phyloP scores from a whole-genome alignment of 2,329 filamentous ascomycete species.

The Dactylella cylindrospora region DNA sequence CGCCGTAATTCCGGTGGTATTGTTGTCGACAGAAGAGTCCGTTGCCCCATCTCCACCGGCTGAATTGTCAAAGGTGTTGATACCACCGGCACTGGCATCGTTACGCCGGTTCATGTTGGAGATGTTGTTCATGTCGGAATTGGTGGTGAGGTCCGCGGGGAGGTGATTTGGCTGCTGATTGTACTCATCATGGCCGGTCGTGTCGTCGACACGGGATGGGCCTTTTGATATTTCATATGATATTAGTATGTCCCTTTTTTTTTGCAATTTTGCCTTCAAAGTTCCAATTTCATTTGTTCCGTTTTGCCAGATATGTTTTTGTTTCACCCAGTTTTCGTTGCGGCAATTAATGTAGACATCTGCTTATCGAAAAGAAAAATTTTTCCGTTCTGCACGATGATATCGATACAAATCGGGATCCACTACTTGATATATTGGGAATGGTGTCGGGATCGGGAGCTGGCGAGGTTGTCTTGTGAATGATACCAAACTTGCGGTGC shows the following conservation, averaged over 20 bases:
- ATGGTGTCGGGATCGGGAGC: too few species aligned
- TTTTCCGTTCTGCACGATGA: too few species aligned
- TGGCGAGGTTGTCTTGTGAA: too few species aligned
- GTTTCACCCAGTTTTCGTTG: too few species aligned
- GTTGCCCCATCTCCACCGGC: conserved; percentile 28
- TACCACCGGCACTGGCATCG: conserved; percentile 35
- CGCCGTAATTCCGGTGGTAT: conserved; percentile 18
- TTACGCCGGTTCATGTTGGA: conserved; percentile 52
- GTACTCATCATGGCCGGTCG: conserved; percentile 54
- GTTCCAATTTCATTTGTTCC: too few species aligned
- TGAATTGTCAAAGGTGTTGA: conserved; percentile 33
- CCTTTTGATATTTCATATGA: conserved; percentile 42
- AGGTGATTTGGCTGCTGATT: conserved; percentile 62
- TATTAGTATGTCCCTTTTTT: conserved; percentile 14
- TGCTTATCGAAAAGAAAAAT: too few species aligned
- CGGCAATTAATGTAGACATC: too few species aligned
- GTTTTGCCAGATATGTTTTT: too few species aligned
- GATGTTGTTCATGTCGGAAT: conserved; percentile 60
- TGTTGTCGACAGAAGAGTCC: conserved; percentile 20
- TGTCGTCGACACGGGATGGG: conserved; percentile 55
- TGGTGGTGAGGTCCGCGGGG: conserved; percentile 61
- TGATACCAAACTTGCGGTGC: too few species aligned
- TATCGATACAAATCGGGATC: too few species aligned
- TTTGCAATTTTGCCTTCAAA: too few species aligned
- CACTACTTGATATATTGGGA: too few species aligned